Percentiles rank a stretch among this genome's conserved stretches.
phyloP scores from a whole-genome alignment of 2,329 filamentous ascomycete genomes.

The Xylaria digitata region DNA sequence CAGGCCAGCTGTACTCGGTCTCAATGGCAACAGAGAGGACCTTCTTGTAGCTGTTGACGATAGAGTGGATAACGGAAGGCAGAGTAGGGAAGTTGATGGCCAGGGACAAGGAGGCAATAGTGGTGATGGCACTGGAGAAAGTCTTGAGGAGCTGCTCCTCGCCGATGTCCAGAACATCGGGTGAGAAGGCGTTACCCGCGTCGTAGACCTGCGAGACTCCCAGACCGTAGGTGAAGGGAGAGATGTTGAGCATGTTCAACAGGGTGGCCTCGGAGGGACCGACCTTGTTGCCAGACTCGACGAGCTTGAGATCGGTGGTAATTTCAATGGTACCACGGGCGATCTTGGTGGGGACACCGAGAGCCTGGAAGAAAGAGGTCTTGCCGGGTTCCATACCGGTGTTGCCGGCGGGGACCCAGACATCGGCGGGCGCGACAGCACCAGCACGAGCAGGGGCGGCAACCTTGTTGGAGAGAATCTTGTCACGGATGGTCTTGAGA shows the following conservation, averaged over 20 bases:
- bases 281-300: conserved; percentile 93
- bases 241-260: conserved; percentile 99
- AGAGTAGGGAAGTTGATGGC: conserved; percentile 95
- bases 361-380: conserved; percentile 99
- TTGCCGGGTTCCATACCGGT: conserved; percentile 99
- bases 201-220: conserved; percentile 97
- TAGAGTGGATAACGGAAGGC: conserved; percentile 93
- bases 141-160: conserved; percentile 92
- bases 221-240: conserved; percentile 99
- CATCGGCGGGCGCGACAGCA: conserved; percentile 92
- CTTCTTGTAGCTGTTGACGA: conserved; percentile 99
- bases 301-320: conserved; percentile 95
- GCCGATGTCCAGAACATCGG: conserved; percentile 89
- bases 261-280: conserved; percentile 98
- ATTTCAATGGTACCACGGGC: conserved; percentile 99
- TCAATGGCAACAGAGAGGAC: conserved; percentile 86
- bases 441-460: conserved; percentile 97
- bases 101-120: conserved; percentile 91
- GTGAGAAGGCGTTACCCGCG: conserved; percentile 90
- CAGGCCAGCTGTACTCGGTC: conserved; percentile 93
- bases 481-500: conserved; percentile 90
- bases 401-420: conserved; percentile 97
- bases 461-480: conserved; percentile 97
- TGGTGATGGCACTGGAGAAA: conserved; percentile 82
- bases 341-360: conserved; percentile 99